These are phyloP conservation scores for Agaricales sp. DNA, from an alignment of 1,284 basidiomycete genomes.

Conservation along the genomic window DNA sequence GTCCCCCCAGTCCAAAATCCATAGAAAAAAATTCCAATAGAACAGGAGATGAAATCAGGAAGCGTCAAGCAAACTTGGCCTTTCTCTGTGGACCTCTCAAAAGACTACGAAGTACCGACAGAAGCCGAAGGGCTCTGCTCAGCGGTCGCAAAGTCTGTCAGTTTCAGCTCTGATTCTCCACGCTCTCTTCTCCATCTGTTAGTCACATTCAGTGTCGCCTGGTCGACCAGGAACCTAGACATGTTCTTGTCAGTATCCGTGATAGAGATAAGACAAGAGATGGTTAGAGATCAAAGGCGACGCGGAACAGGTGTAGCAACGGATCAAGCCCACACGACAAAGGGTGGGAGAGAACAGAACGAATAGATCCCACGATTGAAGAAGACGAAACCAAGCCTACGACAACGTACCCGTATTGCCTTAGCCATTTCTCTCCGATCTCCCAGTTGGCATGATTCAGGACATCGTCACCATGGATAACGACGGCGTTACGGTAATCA, in stretches of 20 bases:
- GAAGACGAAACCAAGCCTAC: constrained; percentile 3
- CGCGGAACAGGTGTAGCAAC: not conserved
- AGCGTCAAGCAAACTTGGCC: too few relatives aligned
- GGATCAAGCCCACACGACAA: constrained; percentile 3
- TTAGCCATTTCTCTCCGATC: constrained; percentile 72
- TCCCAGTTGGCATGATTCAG: constrained; percentile 86
- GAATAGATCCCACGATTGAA: not conserved
- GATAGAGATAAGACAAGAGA: not conserved
- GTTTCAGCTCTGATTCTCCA: constrained; percentile 52
- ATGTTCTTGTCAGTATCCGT: not conserved
- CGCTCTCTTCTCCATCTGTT: constrained; percentile 74
- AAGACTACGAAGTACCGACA: not conserved
- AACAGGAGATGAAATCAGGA: too few relatives aligned
- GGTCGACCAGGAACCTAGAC: constrained; percentile 63
- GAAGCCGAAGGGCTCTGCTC: constrained; percentile 13
- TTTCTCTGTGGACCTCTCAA: too few relatives aligned
- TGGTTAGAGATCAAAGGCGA: not conserved
- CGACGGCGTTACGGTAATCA: constrained; percentile 55
- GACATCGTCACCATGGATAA: constrained; percentile 82
- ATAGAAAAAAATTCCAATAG: too few relatives aligned
- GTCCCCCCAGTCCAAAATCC: too few relatives aligned
- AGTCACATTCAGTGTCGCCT: constrained; percentile 46
- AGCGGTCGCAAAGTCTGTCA: constrained; percentile 42
- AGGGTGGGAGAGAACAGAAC: not conserved
- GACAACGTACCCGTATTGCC: constrained; percentile 60